These are phyloP conservation scores for Monascus purpureus DNA, from an alignment of 495 filamentous ascomycete genomes.

Conservation along the genomic window DNA sequence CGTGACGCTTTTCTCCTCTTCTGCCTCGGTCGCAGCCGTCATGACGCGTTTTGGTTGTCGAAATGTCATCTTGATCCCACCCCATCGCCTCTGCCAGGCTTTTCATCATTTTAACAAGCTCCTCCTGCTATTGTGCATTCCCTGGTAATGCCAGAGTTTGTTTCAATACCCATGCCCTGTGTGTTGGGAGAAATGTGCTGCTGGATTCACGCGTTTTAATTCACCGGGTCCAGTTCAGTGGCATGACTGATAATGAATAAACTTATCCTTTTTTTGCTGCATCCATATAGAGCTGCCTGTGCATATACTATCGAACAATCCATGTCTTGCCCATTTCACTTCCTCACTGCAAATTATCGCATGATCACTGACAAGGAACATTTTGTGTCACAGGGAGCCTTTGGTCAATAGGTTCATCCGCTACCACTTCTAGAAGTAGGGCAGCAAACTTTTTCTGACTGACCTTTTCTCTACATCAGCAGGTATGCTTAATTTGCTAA, in stretches of 20 bases:
- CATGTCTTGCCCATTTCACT: background rate
- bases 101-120: background rate
- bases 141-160: no score
- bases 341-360: background rate
- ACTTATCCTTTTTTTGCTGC: no score
- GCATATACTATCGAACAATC: no score
- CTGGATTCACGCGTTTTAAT: background rate
- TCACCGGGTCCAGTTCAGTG: background rate
- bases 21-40: constrained; percentile 18
- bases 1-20: constrained; percentile 5
- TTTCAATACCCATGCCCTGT: no score
- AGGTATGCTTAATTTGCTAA: background rate
- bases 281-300: no score
- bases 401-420: background rate
- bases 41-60: constrained; percentile 19
- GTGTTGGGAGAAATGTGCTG: background rate
- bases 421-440: background rate
- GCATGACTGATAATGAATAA: background rate
- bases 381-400: background rate
- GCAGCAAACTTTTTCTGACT: no score
- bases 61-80: background rate
- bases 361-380: background rate
- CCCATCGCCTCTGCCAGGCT: background rate
- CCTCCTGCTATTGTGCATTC: no score
- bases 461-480: background rate